These are phyloP conservation scores for Poronia punctata DNA, from an alignment of 495 filamentous ascomycete genomes.

Conservation along the genomic window DNA sequence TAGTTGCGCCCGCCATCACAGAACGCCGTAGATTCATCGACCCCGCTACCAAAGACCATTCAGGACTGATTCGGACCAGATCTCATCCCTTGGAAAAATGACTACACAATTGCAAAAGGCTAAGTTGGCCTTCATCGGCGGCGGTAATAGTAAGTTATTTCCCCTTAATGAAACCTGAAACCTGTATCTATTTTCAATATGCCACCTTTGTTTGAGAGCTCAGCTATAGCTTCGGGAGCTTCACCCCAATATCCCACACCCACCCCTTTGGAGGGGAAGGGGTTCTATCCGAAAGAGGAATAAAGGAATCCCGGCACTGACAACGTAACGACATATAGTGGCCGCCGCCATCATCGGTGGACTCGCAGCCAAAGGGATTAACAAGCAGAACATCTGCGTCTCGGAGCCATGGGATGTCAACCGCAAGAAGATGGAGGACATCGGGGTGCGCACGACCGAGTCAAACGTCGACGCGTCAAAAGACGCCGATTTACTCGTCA, in stretches of 20 bases:
- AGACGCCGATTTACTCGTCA: slow-evolving; percentile 26
- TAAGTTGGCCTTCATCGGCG: slow-evolving; percentile 30
- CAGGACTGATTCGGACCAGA: too few species aligned
- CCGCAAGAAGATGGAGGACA: slow-evolving; percentile 24
- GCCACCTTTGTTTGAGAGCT: too few species aligned
- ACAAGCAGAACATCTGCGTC: slow-evolving; percentile 37
- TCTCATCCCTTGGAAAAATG: slow-evolving; percentile 15
- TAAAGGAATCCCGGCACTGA: not conserved
- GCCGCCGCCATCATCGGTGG: slow-evolving; percentile 33
- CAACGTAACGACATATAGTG: slow-evolving; percentile 16
- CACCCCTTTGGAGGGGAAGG: not conserved
- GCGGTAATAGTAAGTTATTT: slow-evolving; percentile 22
- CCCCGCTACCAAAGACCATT: too few species aligned
- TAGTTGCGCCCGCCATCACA: too few species aligned
- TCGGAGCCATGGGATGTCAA: slow-evolving; percentile 32
- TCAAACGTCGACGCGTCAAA: slow-evolving; percentile 26
- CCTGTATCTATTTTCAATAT: too few species aligned
- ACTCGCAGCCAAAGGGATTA: slow-evolving; percentile 24
- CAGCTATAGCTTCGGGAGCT: too few species aligned
- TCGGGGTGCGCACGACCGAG: slow-evolving; percentile 26
- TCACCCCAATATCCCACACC: not conserved
- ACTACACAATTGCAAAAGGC: slow-evolving; percentile 20
- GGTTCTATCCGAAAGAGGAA: not conserved
- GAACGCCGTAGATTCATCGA: not conserved
- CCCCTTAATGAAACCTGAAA: not conserved